Conservation (phyloP, 2,329 filamentous ascomycete genomes). For the Colletotrichum sidae region DNA sequence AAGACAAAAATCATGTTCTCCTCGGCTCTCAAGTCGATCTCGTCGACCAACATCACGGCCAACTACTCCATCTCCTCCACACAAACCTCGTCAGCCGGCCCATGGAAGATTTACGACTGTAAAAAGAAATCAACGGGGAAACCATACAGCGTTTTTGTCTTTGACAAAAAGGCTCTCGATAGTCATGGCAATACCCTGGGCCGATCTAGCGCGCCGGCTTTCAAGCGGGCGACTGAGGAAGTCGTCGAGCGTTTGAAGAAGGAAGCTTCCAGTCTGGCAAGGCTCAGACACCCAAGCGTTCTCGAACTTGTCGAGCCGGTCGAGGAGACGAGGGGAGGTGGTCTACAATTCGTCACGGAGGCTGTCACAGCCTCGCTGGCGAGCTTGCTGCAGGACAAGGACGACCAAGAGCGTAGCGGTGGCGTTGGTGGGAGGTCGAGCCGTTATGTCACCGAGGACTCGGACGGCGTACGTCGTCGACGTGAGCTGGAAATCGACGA, state of each 20-base stretch:
- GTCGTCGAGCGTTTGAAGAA: conserved; percentile 91
- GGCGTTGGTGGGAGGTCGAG: conserved; percentile 78
- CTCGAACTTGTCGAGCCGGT: conserved; percentile 94
- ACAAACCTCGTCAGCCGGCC: conserved; percentile 83
- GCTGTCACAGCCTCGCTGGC: conserved; percentile 89
- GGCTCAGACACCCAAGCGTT: conserved; percentile 89
- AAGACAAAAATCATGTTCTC: conserved; percentile 74
- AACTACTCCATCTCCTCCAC: conserved; percentile 87
- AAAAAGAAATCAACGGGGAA: conserved; percentile 97
- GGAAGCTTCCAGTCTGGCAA: conserved; percentile 89
- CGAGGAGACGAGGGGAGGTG: conserved; percentile 91
- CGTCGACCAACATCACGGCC: conserved; percentile 87
- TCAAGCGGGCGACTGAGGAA: conserved; percentile 88
- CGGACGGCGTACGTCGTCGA: conserved; percentile 77
- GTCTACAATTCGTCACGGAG: conserved; percentile 96
- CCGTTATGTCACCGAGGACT: conserved; percentile 84
- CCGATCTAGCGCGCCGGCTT: conserved; percentile 71
- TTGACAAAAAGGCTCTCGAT: conserved; percentile 89
- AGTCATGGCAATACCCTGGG: conserved; percentile 71
- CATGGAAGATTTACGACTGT: conserved; percentile 97
- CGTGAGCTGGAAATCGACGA: conserved; percentile 95
- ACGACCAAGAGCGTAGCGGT: conserved; percentile 81
- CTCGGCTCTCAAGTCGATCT: conserved; percentile 92
- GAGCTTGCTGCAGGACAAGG: conserved; percentile 85
- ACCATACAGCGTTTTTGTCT: conserved; percentile 90